These are phyloP conservation scores for Salix udensis DNA, from an alignment of 345 rosid genomes.

Conservation along the genomic window DNA sequence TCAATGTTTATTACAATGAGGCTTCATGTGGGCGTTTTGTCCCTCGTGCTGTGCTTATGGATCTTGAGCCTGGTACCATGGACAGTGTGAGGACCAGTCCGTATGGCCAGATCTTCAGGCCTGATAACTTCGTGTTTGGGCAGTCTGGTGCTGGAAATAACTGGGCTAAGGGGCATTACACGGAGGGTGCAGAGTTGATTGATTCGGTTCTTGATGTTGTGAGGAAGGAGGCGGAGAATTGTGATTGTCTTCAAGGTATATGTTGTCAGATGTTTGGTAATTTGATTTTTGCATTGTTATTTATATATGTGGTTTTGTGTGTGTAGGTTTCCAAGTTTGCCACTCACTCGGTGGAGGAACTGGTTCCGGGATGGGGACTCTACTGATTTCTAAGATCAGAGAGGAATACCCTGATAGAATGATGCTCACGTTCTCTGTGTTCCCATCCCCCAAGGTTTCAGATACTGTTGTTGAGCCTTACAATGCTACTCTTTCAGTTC, in stretches of 20 bases:
- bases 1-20: conserved; percentile 26
- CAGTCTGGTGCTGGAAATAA: conserved; percentile 32
- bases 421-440: conserved; percentile 31
- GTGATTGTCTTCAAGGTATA: conserved; percentile 29
- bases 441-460: conserved; percentile 30
- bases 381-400: conserved; percentile 26
- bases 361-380: conserved; percentile 31
- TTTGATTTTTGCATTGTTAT: not conserved
- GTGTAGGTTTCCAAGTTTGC: conserved; percentile 26
- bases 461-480: conserved; percentile 30
- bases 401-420: conserved; percentile 31
- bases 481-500: conserved; percentile 27
- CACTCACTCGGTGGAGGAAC: conserved; percentile 31
- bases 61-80: conserved; percentile 32
- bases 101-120: conserved; percentile 25
- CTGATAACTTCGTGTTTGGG: conserved; percentile 30
- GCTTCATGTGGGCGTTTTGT: conserved; percentile 24
- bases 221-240: conserved; percentile 28
- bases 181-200: conserved; percentile 29
- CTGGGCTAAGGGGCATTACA: conserved; percentile 30
- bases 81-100: conserved; percentile 31
- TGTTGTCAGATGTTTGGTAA: not conserved
- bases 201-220: conserved; percentile 28
- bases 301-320: not conserved
- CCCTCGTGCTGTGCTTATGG: conserved; percentile 30